Evolutionary conservation across 2,329 filamentous ascomycete genomes (phyloP).

Genomic region (Cladosporium phlei): DNA sequence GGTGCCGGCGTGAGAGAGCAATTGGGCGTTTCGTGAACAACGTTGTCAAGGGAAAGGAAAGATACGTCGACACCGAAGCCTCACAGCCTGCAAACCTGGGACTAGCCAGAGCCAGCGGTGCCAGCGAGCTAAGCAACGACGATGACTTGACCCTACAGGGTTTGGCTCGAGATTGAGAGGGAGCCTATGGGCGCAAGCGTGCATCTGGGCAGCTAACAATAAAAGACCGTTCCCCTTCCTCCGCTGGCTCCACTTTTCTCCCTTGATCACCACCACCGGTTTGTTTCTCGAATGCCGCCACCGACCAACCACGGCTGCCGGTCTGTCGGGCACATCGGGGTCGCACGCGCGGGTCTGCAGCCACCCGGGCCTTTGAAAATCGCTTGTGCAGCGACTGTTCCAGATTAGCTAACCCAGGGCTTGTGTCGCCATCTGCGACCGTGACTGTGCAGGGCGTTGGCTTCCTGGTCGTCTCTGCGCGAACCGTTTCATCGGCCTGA

Average conservation of each 20-base stretch:
- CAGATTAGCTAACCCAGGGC: slow-evolving; percentile 6
- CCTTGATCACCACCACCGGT: slow-evolving; percentile 3
- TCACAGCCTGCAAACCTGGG: slow-evolving; percentile 13
- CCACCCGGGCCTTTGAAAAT: slow-evolving; percentile 9
- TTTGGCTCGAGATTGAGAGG: slow-evolving; percentile 6
- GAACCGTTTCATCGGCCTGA: too few relatives aligned
- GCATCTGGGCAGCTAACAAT: slow-evolving; percentile 12
- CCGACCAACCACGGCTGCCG: slow-evolving; percentile 5
- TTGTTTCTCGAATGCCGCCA: slow-evolving; percentile 2
- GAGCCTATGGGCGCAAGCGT: slow-evolving; percentile 14
- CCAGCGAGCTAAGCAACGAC: slow-evolving; percentile 14
- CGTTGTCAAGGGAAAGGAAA: slow-evolving; percentile 11
- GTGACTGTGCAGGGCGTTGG: too few relatives aligned
- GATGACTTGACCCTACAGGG: slow-evolving; percentile 4
- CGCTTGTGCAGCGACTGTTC: slow-evolving; percentile 10
- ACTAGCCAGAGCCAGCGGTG: slow-evolving; percentile 11
- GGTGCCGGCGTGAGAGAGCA: background rate
- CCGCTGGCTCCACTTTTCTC: slow-evolving; percentile 2
- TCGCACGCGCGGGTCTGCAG: slow-evolving; percentile 6
- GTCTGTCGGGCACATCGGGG: background rate
- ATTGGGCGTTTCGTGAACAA: slow-evolving; percentile 3
- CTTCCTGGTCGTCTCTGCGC: too few relatives aligned
- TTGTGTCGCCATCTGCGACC: background rate
- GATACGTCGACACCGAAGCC: slow-evolving; percentile 10
- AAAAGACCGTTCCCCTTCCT: slow-evolving; percentile 7